phyloP scores from a whole-genome alignment of 2,329 filamentous ascomycete genomes.

The Huntiella moniliformis region DNA sequence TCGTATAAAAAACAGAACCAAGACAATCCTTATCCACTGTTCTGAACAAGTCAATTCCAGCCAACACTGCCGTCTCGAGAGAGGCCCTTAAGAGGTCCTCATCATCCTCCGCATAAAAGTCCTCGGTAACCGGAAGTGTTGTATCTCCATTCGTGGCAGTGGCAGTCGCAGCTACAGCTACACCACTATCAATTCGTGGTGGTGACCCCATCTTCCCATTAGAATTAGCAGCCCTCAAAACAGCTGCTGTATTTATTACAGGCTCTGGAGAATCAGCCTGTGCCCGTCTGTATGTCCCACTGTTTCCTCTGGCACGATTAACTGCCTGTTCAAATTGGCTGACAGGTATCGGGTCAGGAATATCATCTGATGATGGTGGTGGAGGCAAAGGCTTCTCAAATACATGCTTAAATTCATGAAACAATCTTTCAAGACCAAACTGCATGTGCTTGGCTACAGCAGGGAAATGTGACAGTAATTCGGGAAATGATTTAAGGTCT shows the following conservation, averaged over 20 bases:
- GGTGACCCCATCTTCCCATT: conserved; percentile 13
- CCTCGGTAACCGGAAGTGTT: conserved; percentile 33
- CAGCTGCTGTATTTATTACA: too few species aligned
- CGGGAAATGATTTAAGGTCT: conserved; percentile 76
- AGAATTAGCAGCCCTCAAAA: background rate
- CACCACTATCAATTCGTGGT: background rate
- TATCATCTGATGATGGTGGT: conserved; percentile 9
- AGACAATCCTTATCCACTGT: conserved; percentile 89
- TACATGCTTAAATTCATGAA: conserved; percentile 71
- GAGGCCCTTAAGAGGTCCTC: conserved; percentile 79
- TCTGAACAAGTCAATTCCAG: conserved; percentile 90
- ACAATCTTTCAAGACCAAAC: conserved; percentile 69
- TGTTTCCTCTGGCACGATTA: conserved; percentile 33
- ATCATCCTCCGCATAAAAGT: conserved; percentile 68
- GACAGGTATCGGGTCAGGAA: conserved; percentile 39
- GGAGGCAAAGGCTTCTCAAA: conserved; percentile 72
- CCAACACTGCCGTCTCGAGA: conserved; percentile 77
- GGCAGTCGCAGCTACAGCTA: background rate
- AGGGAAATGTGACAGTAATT: conserved; percentile 77
- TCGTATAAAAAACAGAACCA: conserved; percentile 77
- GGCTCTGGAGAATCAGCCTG: background rate
- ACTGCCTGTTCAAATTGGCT: conserved; percentile 36
- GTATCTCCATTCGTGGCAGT: conserved; percentile 14
- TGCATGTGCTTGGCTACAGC: conserved; percentile 97
- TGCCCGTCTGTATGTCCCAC: conserved; percentile 4